phyloP scores from a whole-genome alignment of 108 stramenopile genomes.

The Nitzschia sp. region DNA sequence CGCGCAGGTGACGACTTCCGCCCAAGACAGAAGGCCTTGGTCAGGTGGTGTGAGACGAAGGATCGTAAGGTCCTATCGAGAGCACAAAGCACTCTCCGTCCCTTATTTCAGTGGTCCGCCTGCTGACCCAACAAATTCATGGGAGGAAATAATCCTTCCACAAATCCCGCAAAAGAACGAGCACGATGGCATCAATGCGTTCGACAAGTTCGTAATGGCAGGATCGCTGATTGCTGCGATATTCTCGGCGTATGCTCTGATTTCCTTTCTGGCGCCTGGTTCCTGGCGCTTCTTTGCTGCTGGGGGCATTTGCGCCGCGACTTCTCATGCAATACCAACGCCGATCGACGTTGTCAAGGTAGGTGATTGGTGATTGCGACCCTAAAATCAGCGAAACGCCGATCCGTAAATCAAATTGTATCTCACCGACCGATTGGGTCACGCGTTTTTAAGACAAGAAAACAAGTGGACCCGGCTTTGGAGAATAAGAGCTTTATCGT shows the following conservation, averaged over 20 bases:
- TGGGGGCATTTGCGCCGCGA: conserved; percentile 77
- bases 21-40: neutral
- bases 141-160: conserved; percentile 6
- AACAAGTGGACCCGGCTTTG: conserved; percentile 66
- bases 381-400: no score
- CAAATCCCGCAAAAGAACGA: neutral
- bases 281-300: conserved; percentile 76
- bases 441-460: conserved; percentile 59
- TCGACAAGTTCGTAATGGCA: conserved; percentile 26
- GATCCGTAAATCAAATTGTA: no score
- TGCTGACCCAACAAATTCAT: neutral
- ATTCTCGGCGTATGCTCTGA: conserved; percentile 3
- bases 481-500: conserved; percentile 39
- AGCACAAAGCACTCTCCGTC: neutral
- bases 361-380: conserved; percentile 17
- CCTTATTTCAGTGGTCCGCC: conserved; percentile 2
- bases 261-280: conserved; percentile 30
- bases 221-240: neutral
- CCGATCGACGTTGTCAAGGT: conserved; percentile 88
- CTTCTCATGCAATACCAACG: conserved; percentile 72
- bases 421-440: no score
- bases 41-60: neutral
- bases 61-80: neutral
- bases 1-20: no score
- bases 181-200: conserved; percentile 13